These are phyloP conservation scores for Arctium minus DNA, from an alignment of 129 eudicot species.

Conservation along the genomic window DNA sequence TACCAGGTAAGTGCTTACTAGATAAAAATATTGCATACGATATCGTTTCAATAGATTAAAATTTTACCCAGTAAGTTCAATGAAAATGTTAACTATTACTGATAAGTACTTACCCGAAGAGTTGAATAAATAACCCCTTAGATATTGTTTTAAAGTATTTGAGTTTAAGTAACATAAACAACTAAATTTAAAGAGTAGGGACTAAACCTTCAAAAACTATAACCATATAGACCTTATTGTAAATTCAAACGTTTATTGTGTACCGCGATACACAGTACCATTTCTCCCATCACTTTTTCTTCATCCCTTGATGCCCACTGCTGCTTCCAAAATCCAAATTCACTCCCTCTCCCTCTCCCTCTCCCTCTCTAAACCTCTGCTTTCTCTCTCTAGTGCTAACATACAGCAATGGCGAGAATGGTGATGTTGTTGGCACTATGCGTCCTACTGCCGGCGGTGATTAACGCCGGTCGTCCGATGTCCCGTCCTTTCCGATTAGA, in stretches of 20 bases:
- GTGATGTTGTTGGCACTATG: slow-evolving; percentile 24
- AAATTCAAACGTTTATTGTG: slow-evolving; percentile 6
- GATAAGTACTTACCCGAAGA: too few species aligned
- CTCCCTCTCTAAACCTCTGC: background rate
- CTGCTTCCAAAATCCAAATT: background rate
- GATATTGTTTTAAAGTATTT: too few species aligned
- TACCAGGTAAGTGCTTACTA: too few species aligned
- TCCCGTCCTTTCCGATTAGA: slow-evolving; percentile 30
- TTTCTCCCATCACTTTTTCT: background rate
- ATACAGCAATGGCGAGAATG: slow-evolving; percentile 28
- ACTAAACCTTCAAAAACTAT: background rate
- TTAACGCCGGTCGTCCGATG: slow-evolving; percentile 32
- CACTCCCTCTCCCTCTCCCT: background rate
- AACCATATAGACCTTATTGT: background rate
- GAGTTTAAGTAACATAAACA: too few species aligned
- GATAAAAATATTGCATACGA: too few species aligned
- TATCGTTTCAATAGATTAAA: too few species aligned
- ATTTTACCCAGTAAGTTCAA: too few species aligned
- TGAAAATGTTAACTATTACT: too few species aligned
- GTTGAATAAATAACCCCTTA: too few species aligned
- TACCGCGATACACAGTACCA: slow-evolving; percentile 13
- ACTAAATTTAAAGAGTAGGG: background rate
- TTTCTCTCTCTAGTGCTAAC: background rate
- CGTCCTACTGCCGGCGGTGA: slow-evolving; percentile 34
- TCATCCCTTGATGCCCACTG: background rate